Percentiles rank a stretch among this genome's conserved stretches.
Evolutionary conservation across 306 rosid species (phyloP).

Genomic region (Adenanthera pavonina): DNA sequence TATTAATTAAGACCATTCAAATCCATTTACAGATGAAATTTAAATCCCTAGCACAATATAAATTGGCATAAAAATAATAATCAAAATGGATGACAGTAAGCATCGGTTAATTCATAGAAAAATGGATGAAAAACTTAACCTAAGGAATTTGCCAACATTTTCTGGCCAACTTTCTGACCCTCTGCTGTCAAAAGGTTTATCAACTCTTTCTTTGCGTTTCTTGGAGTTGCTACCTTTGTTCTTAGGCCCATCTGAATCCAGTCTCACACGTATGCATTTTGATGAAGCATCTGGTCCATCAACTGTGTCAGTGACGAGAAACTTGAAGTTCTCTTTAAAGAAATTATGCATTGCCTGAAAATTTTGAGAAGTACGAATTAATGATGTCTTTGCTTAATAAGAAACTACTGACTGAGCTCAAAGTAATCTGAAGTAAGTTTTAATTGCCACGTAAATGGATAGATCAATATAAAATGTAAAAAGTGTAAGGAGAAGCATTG

Average conservation of each 20-base stretch:
- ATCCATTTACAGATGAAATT: neutral
- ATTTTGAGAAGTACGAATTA: conserved; percentile 31
- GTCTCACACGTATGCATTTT: conserved; percentile 91
- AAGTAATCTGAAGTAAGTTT: conserved; percentile 19
- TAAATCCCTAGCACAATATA: conserved; percentile 3
- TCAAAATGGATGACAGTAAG: conserved; percentile 33
- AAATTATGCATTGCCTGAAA: conserved; percentile 87
- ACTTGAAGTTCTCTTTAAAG: conserved; percentile 83
- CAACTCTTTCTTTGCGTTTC: conserved; percentile 86
- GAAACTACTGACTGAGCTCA: conserved; percentile 28
- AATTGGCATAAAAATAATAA: conserved; percentile 21
- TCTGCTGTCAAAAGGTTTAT: conserved; percentile 88
- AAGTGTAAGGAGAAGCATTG: too few species aligned
- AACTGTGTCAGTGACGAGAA: conserved; percentile 81
- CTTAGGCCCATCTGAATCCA: conserved; percentile 60
- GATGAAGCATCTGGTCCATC: conserved; percentile 93
- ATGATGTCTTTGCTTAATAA: neutral
- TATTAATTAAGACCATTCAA: neutral
- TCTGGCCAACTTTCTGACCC: conserved; percentile 91
- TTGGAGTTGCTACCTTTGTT: conserved; percentile 62
- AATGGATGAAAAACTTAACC: conserved; percentile 51
- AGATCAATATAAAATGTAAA: too few species aligned
- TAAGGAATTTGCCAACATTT: conserved; percentile 74
- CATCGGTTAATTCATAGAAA: conserved; percentile 30
- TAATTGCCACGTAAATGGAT: neutral